phyloP scores from a whole-genome alignment of 2,329 filamentous ascomycete species.

The Colletotrichum cereale region DNA sequence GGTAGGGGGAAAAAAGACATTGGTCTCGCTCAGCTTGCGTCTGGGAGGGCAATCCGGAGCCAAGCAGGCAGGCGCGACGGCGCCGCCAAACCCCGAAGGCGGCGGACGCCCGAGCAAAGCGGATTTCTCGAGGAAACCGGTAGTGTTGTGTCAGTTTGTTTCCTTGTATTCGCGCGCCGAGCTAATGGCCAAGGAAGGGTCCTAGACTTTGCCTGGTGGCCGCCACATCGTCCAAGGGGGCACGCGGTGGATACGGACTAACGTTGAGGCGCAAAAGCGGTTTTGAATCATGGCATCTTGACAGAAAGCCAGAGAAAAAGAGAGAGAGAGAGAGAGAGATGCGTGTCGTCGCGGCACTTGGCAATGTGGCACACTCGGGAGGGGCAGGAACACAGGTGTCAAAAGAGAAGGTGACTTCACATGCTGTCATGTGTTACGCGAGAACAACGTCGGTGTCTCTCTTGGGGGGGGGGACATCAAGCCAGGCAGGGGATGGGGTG shows the following conservation, averaged over 20 bases:
- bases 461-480: neutral
- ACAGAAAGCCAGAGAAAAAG: neutral
- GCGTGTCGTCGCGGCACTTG: constrained; percentile 1
- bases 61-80: neutral
- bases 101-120: neutral
- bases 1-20: neutral
- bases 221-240: constrained; percentile 15
- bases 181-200: constrained; percentile 32
- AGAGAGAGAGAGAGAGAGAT: neutral
- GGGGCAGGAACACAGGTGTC: neutral
- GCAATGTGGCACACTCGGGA: neutral
- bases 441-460: neutral
- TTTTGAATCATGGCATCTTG: constrained; percentile 18
- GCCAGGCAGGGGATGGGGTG: neutral
- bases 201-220: neutral
- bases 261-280: constrained; percentile 13
- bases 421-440: neutral
- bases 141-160: constrained; percentile 17
- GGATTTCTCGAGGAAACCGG: neutral
- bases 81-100: neutral
- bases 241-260: constrained; percentile 11
- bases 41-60: neutral
- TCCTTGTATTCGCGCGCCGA: neutral
- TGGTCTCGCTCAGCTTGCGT: constrained; percentile 7
- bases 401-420: neutral